These are phyloP conservation scores for Phytophthora aleatoria DNA, from an alignment of 352 stramenopile genomes.

Conservation along the genomic window DNA sequence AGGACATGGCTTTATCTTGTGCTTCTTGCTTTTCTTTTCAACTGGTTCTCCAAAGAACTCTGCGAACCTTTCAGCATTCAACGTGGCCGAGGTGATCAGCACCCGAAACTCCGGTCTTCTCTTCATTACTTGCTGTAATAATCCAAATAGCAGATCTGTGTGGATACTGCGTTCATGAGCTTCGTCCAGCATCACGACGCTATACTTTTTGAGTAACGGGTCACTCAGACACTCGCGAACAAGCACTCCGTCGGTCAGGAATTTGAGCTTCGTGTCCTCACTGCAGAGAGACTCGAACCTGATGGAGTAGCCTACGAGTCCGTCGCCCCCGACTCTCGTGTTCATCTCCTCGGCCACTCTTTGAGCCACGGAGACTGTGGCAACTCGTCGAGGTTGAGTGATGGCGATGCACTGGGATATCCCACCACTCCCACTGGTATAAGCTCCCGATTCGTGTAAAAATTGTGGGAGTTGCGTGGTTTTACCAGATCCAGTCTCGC, in stretches of 20 bases:
- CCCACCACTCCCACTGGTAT: constrained; percentile 24
- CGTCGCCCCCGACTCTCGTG: constrained; percentile 36
- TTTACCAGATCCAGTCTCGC: constrained; percentile 97
- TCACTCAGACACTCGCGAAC: constrained; percentile 84
- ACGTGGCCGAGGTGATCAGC: constrained; percentile 94
- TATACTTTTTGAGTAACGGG: constrained; percentile 81
- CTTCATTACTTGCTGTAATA: constrained; percentile 81
- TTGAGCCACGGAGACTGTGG: constrained; percentile 96
- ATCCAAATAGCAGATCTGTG: constrained; percentile 98
- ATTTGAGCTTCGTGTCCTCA: constrained; percentile 76
- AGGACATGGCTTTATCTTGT: constrained; percentile 53
- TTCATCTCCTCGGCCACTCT: constrained; percentile 98
- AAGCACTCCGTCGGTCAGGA: constrained; percentile 82
- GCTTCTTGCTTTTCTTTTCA: constrained; percentile 10
- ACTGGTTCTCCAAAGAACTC: constrained; percentile 74
- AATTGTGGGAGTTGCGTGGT: constrained; percentile 92
- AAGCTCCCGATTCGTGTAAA: constrained; percentile 49
- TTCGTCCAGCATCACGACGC: constrained; percentile 95
- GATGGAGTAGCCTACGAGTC: constrained; percentile 95
- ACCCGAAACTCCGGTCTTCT: constrained; percentile 88
- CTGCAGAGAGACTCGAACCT: constrained; percentile 95
- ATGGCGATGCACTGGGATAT: constrained; percentile 65
- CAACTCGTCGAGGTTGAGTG: constrained; percentile 95
- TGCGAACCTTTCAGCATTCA: constrained; percentile 88
- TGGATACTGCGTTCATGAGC: constrained; percentile 98